Evolutionary conservation across 2,329 filamentous ascomycete species (phyloP), one percentile per base, ranked within the genome.

Genomic region (Monosporascus cannonballus): DNA sequence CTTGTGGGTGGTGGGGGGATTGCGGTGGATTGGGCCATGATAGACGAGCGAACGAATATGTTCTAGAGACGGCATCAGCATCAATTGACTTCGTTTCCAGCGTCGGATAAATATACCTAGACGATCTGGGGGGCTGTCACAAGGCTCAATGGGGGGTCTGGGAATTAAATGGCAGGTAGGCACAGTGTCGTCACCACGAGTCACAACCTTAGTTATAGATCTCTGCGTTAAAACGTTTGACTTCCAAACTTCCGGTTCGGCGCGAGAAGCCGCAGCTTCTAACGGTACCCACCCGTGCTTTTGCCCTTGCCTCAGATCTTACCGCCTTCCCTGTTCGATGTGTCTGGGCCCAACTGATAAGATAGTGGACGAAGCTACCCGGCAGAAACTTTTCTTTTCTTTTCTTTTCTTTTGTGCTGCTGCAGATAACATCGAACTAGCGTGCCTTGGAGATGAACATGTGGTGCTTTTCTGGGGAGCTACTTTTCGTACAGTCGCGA

Each of bases 1-100:
- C 81, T 79, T 34, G 30, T 34, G 64, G 84, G 79, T 62, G 80
- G 73, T 66, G 81, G 73, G 69, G 78, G 76, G 76, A 72, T 64
- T 59, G 76, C 73, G 49, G 73, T 70, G 65, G 53, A 41, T 49
- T 81, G 78, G 64, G 80, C 71, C 81, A 84, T 84, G 66, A 63
- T 74, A 67, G 53, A 50, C 53, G 18, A 27, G 42, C 11, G 42
- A 53, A 46, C 53, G 52, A 41, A 30, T 38, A 53, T 54, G 59
- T 38, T 11, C 36, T 51, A 53, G 51, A 54, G 17, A 36, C 27
- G 2, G 18, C 14, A 48, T 61, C 54, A 61, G 56, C 39, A 42
- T 59, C 53, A 59, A 63, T 62, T 60, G 51, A 42, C 8, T 20
- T 39, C 39, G 20, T 18, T 2, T 25, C 6, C 6, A 51, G 45